Percentiles rank a stretch among this genome's conserved stretches.
These are phyloP conservation scores for Phialophora tarda DNA, from an alignment of 2,329 filamentous ascomycete genomes.

Conservation along the genomic window DNA sequence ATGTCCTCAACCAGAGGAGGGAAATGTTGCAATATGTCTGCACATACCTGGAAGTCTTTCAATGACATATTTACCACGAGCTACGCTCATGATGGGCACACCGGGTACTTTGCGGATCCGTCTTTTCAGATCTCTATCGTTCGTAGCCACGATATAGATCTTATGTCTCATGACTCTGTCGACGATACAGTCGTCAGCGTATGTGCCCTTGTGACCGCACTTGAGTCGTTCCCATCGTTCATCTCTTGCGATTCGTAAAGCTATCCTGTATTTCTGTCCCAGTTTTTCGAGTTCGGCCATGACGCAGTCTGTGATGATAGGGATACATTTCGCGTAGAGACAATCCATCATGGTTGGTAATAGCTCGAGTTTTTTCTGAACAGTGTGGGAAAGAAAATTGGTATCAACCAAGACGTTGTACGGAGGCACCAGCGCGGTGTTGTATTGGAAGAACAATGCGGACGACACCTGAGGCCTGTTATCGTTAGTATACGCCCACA, in stretches of 20 bases:
- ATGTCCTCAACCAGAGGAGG: background rate
- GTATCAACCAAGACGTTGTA: slow-evolving; percentile 83
- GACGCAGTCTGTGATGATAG: slow-evolving; percentile 82
- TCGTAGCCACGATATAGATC: slow-evolving; percentile 77
- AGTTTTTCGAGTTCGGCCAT: slow-evolving; percentile 89
- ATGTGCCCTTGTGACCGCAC: slow-evolving; percentile 89
- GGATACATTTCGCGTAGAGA: slow-evolving; percentile 87
- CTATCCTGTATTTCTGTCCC: slow-evolving; percentile 85
- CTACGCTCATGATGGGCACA: slow-evolving; percentile 74
- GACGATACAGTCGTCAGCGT: slow-evolving; percentile 85
- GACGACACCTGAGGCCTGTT: slow-evolving; percentile 75
- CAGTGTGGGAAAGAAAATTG: slow-evolving; percentile 89
- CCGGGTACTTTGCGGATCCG: slow-evolving; percentile 81
- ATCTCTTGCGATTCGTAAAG: slow-evolving; percentile 83
- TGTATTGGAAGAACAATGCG: slow-evolving; percentile 86
- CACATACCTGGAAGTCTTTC: slow-evolving; percentile 77
- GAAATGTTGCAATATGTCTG: background rate
- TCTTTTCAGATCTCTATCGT: slow-evolving; percentile 76
- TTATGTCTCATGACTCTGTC: slow-evolving; percentile 73
- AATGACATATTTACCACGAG: slow-evolving; percentile 89
- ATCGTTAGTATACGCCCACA: slow-evolving; percentile 16
- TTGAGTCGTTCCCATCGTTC: slow-evolving; percentile 83
- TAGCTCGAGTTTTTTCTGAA: slow-evolving; percentile 87
- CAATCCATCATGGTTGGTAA: slow-evolving; percentile 92
- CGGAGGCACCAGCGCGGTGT: slow-evolving; percentile 81